Percentiles rank a stretch among this genome's conserved stretches.
Evolutionary conservation across 2,329 filamentous ascomycete genomes (phyloP).

Genomic region (Metarhizium guizhouense): DNA sequence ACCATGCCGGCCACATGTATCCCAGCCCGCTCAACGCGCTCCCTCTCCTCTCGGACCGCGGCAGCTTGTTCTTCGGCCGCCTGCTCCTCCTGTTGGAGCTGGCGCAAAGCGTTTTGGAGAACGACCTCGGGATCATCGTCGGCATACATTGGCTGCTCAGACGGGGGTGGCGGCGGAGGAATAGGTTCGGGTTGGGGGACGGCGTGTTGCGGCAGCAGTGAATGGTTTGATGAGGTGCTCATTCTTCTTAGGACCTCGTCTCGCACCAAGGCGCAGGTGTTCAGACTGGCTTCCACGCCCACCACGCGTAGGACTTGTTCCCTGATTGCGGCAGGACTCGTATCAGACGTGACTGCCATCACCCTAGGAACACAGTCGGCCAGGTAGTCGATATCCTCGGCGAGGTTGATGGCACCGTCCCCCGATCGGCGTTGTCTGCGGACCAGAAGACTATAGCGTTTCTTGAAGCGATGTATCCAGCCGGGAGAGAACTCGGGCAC

Average conservation of each 20-base stretch:
- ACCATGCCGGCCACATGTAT: constrained; percentile 20
- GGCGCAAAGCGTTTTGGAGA: constrained; percentile 49
- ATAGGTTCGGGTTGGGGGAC: constrained; percentile 12
- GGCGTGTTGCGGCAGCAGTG: constrained; percentile 11
- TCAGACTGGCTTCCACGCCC: constrained; percentile 44
- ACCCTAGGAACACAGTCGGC: constrained; percentile 51
- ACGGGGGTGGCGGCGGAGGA: constrained; percentile 19
- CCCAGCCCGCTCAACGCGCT: constrained; percentile 34
- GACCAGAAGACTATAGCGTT: constrained; percentile 50
- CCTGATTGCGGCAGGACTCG: constrained; percentile 49
- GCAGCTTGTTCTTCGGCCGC: constrained; percentile 50
- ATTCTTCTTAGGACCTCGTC: constrained; percentile 44
- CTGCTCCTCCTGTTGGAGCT: constrained; percentile 50
- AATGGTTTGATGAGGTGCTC: constrained; percentile 12
- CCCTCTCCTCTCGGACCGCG: constrained; percentile 42
- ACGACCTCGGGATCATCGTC: constrained; percentile 50
- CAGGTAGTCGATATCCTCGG: constrained; percentile 50
- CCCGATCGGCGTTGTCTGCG: constrained; percentile 46
- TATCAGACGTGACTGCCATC: constrained; percentile 49
- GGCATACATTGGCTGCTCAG: constrained; percentile 31
- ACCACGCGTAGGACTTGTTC: constrained; percentile 47
- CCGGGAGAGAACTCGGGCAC: constrained; percentile 54
- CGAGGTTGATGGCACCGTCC: constrained; percentile 35
- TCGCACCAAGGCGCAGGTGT: constrained; percentile 46
- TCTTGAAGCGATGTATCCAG: constrained; percentile 58